These are phyloP conservation scores for Penicillium angulare DNA, from an alignment of 495 filamentous ascomycete species.

Conservation along the genomic window DNA sequence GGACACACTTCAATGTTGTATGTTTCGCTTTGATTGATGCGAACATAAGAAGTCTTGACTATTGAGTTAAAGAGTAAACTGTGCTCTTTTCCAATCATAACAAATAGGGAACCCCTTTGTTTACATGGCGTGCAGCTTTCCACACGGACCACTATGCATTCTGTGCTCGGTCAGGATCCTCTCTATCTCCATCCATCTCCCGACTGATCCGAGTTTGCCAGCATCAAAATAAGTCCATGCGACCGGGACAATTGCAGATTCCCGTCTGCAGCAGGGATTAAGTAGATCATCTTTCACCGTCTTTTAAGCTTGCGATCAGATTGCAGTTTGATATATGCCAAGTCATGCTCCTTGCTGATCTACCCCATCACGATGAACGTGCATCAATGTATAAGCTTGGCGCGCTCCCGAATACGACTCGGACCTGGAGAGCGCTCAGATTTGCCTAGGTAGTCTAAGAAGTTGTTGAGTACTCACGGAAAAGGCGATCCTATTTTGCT, in stretches of 20 bases:
- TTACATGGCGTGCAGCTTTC: constrained; percentile 3
- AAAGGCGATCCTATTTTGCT: no score
- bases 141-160: constrained; percentile 2
- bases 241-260: not conserved
- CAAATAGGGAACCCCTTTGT: not conserved
- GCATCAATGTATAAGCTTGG: not conserved
- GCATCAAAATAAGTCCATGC: not conserved
- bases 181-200: not conserved
- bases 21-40: no score
- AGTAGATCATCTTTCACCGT: no score
- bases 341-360: not conserved
- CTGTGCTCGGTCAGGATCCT: no score
- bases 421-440: no score
- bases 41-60: no score
- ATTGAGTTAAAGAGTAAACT: no score
- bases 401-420: no score
- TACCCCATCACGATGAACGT: not conserved
- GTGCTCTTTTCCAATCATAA: not conserved
- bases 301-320: not conserved
- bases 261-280: no score
- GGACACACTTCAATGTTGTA: not conserved
- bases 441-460: no score
- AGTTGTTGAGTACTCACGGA: no score
- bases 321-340: not conserved
- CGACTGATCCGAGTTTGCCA: not conserved